Evolutionary conservation across 495 filamentous ascomycete genomes (phyloP).

Genomic region (Symbiotaphrina buchneri): DNA sequence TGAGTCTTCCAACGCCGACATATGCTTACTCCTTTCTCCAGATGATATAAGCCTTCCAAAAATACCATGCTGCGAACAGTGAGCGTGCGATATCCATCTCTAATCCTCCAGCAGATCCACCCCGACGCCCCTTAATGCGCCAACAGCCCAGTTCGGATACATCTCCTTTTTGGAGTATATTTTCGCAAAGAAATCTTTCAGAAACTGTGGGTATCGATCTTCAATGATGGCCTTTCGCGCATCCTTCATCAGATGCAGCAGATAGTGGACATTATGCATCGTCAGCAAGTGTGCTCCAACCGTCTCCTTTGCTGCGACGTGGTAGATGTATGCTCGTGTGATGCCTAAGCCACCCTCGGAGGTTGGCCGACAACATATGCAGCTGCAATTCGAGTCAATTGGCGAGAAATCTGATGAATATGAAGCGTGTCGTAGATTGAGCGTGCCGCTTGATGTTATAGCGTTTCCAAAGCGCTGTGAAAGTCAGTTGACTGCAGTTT

Average conservation of each 20-base stretch:
- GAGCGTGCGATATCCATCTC: no score
- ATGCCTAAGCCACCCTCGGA: slow-evolving; percentile 58
- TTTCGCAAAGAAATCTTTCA: slow-evolving; percentile 51
- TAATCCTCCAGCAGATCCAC: slow-evolving; percentile 43
- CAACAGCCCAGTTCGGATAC: slow-evolving; percentile 68
- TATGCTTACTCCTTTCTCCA: no score
- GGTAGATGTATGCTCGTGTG: slow-evolving; percentile 75
- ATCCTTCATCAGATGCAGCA: slow-evolving; percentile 57
- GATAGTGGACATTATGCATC: slow-evolving; percentile 85
- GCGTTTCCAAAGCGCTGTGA: slow-evolving; percentile 71
- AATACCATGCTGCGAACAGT: no score
- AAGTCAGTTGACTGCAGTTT: slow-evolving; percentile 1
- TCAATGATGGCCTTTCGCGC: slow-evolving; percentile 61
- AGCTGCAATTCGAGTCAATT: slow-evolving; percentile 62
- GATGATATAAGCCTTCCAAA: no score
- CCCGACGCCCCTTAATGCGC: slow-evolving; percentile 62
- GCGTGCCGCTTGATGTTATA: slow-evolving; percentile 52
- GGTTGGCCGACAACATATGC: slow-evolving; percentile 47
- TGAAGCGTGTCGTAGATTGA: slow-evolving; percentile 60
- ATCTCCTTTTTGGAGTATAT: slow-evolving; percentile 41
- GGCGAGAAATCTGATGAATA: slow-evolving; percentile 65
- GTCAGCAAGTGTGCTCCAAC: slow-evolving; percentile 86
- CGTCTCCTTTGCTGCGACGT: slow-evolving; percentile 83
- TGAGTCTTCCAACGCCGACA: no score
- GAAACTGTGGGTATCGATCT: slow-evolving; percentile 58